These are phyloP conservation scores for Solanum tarijense DNA, from an alignment of 257 asterid species.

Conservation along the genomic window DNA sequence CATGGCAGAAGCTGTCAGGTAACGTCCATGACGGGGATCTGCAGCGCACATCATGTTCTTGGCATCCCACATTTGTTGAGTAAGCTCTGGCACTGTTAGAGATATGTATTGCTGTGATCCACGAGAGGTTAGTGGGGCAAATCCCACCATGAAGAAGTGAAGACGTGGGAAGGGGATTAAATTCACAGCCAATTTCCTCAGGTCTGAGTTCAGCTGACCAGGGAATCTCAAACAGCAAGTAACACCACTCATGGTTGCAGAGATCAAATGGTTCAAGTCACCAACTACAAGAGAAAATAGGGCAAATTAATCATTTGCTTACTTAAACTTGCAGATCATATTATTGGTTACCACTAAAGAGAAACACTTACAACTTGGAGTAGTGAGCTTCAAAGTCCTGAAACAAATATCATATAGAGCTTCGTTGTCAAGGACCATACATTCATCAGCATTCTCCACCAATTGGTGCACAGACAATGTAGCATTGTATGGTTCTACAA, in stretches of 20 bases:
- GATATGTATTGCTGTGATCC: slow-evolving; percentile 47
- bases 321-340: not conserved
- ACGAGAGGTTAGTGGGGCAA: slow-evolving; percentile 55
- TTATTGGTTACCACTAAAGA: not conserved
- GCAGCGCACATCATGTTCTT: slow-evolving; percentile 76
- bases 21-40: slow-evolving; percentile 61
- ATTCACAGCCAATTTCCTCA: slow-evolving; percentile 51
- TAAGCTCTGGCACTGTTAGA: slow-evolving; percentile 50
- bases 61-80: slow-evolving; percentile 64
- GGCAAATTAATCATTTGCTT: not conserved
- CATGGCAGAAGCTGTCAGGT: slow-evolving; percentile 61
- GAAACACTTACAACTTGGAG: slow-evolving; percentile 47
- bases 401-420: slow-evolving; percentile 60
- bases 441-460: slow-evolving; percentile 63
- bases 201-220: slow-evolving; percentile 60
- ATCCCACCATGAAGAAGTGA: slow-evolving; percentile 65
- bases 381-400: slow-evolving; percentile 58
- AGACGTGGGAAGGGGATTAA: slow-evolving; percentile 62
- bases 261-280: slow-evolving; percentile 54
- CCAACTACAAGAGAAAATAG: slow-evolving; percentile 29
- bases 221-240: slow-evolving; percentile 57
- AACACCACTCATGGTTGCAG: slow-evolving; percentile 66
- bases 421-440: slow-evolving; percentile 69
- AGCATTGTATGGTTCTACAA: slow-evolving; percentile 58
- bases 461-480: slow-evolving; percentile 56